These are phyloP conservation scores for Suhomyces panamericanus DNA, from an alignment of 1,139 yeast species.

Conservation along the genomic window DNA sequence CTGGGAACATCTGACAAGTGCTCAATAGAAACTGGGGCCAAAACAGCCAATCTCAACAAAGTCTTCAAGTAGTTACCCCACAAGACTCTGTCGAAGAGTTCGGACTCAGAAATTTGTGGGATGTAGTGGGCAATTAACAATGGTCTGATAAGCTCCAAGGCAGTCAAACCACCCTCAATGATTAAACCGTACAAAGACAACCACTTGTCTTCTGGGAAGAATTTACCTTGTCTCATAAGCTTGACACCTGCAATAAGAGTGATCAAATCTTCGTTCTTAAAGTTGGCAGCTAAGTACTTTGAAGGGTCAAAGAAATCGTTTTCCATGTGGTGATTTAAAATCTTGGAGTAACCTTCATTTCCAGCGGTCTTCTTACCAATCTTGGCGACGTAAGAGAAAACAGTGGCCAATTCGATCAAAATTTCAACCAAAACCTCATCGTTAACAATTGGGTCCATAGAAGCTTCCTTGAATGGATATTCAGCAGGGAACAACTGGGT, in stretches of 20 bases:
- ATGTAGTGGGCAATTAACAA: constrained; percentile 54
- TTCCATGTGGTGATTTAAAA: constrained; percentile 28
- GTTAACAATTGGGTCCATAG: constrained; percentile 74
- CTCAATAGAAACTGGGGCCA: constrained; percentile 60
- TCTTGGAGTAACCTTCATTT: constrained; percentile 39
- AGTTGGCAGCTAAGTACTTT: constrained; percentile 35
- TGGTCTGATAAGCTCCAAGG: constrained; percentile 60
- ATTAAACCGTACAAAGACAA: constrained; percentile 63
- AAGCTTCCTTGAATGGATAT: constrained; percentile 63
- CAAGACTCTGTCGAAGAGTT: constrained; percentile 50
- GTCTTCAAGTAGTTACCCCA: constrained; percentile 70
- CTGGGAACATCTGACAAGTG: constrained; percentile 71
- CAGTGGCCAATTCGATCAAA: constrained; percentile 64
- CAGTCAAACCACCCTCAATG: constrained; percentile 57
- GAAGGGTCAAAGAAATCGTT: constrained; percentile 37
- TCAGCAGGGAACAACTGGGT: constrained; percentile 67
- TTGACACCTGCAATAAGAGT: constrained; percentile 57
- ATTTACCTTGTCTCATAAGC: constrained; percentile 56
- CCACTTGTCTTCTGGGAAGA: constrained; percentile 70
- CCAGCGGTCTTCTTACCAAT: constrained; percentile 52
- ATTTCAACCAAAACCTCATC: constrained; percentile 74
- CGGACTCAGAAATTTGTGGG: constrained; percentile 53
- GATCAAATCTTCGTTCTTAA: constrained; percentile 45
- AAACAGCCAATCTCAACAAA: constrained; percentile 52
- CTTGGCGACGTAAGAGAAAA: constrained; percentile 58